Conservation (phyloP, 2,329 filamentous ascomycete genomes). For the Drechslerella coelobrocha region DNA sequence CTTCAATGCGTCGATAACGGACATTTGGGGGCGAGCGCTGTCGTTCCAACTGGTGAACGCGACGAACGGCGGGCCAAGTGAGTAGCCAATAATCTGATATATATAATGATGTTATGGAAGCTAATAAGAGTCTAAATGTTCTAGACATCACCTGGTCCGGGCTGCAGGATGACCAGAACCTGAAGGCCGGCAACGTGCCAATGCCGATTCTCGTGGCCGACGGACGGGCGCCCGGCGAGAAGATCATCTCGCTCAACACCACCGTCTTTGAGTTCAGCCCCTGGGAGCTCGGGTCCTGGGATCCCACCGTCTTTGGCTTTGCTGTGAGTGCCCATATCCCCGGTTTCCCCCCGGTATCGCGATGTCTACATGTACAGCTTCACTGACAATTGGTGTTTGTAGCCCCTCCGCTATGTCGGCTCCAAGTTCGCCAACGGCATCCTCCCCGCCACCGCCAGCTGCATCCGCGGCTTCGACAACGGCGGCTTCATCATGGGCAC, state of each 20-base stretch:
- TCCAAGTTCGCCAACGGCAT: slow-evolving; percentile 72
- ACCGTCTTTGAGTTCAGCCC: slow-evolving; percentile 81
- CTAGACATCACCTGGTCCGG: slow-evolving; percentile 78
- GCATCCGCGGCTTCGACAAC: slow-evolving; percentile 82
- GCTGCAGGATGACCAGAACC: slow-evolving; percentile 69
- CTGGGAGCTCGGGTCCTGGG: slow-evolving; percentile 78
- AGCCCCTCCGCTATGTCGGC: slow-evolving; percentile 73
- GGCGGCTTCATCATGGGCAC: slow-evolving; percentile 85
- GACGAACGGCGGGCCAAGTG: slow-evolving; percentile 59
- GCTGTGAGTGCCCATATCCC: slow-evolving; percentile 25
- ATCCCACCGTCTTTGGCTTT: slow-evolving; percentile 75
- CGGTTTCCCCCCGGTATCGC: neutral
- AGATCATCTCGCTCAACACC: slow-evolving; percentile 71
- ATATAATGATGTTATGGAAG: slow-evolving; percentile 55
- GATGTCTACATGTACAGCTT: slow-evolving; percentile 71
- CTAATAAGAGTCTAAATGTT: neutral
- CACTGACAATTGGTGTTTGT: slow-evolving; percentile 60
- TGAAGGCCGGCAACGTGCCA: slow-evolving; percentile 69
- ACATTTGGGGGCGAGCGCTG: slow-evolving; percentile 70
- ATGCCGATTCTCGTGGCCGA: slow-evolving; percentile 78
- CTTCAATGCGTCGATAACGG: slow-evolving; percentile 76
- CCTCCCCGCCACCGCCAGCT: slow-evolving; percentile 63
- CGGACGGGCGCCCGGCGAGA: slow-evolving; percentile 69
- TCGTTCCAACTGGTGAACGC: slow-evolving; percentile 35
- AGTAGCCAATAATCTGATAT: slow-evolving; percentile 81